phyloP scores from a whole-genome alignment of 495 filamentous ascomycete genomes.

The Parmelia sp. region DNA sequence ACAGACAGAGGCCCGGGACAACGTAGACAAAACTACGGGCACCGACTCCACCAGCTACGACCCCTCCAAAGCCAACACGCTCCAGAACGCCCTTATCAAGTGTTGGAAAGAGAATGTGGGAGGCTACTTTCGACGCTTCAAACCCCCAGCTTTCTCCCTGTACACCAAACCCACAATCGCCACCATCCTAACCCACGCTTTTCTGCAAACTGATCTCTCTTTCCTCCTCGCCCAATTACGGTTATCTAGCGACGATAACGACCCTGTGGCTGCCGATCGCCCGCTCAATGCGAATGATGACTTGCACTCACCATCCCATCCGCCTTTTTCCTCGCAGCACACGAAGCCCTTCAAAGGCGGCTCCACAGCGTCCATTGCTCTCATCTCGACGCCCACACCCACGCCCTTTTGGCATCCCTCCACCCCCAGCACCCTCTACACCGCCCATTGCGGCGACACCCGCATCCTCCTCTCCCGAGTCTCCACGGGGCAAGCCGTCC shows the following conservation, averaged over 20 bases:
- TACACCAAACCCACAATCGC: conserved; percentile 40
- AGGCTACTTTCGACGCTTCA: conserved; percentile 88
- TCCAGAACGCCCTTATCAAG: conserved; percentile 63
- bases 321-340: conserved; percentile 56
- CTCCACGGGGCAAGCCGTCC: conserved; percentile 63
- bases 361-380: conserved; percentile 78
- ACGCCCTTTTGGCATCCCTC: conserved; percentile 92
- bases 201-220: conserved; percentile 85
- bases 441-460: conserved; percentile 90
- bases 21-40: not conserved
- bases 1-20: conserved; percentile 1
- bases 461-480: conserved; percentile 82
- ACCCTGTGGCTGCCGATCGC: conserved; percentile 58
- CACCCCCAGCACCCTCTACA: conserved; percentile 72
- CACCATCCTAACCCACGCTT: conserved; percentile 76
- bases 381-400: conserved; percentile 86
- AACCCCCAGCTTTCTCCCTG: conserved; percentile 57
- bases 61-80: conserved; percentile 37
- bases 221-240: conserved; percentile 75
- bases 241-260: conserved; percentile 61
- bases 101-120: conserved; percentile 80
- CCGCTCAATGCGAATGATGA: conserved; percentile 78
- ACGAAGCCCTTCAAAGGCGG: conserved; percentile 90
- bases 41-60: not conserved
- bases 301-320: conserved; percentile 56